These are phyloP conservation scores for Gymnopus androsaceus DNA, from an alignment of 1,284 basidiomycete genomes.

Conservation along the genomic window DNA sequence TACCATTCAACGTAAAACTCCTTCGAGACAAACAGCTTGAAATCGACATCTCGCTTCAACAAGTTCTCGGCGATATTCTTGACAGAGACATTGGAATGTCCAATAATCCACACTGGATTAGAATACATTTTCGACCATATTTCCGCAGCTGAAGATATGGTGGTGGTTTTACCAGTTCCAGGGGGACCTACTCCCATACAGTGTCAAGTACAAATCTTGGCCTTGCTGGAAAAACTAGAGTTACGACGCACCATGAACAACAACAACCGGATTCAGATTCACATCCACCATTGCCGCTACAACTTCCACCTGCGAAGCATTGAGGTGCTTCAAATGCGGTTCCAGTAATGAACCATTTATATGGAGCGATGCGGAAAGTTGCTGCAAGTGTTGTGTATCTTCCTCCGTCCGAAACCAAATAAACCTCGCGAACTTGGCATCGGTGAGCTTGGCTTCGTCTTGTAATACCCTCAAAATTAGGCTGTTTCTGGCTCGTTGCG, in stretches of 20 bases:
- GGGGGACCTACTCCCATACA: conserved; percentile 18
- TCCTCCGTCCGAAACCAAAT: conserved; percentile 35
- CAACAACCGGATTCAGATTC: conserved; percentile 23
- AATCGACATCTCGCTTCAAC: conserved; percentile 36
- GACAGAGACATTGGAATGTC: conserved; percentile 22
- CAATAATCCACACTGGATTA: conserved; percentile 19
- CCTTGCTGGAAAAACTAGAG: not conserved
- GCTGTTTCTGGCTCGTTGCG: conserved; percentile 38
- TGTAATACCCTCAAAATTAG: conserved; percentile 34
- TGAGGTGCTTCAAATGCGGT: conserved; percentile 23
- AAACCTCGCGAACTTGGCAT: conserved; percentile 31
- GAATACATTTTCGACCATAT: conserved; percentile 9
- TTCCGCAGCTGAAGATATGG: conserved; percentile 18
- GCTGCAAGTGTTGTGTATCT: not conserved
- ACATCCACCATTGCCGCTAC: conserved; percentile 30
- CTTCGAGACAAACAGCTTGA: conserved; percentile 48
- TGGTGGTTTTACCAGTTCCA: conserved; percentile 23
- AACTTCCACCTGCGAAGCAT: conserved; percentile 31
- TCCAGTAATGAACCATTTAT: not conserved
- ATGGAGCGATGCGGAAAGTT: not conserved
- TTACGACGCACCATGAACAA: conserved; percentile 31
- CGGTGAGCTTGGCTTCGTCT: conserved; percentile 25
- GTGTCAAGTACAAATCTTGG: not conserved
- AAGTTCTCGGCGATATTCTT: conserved; percentile 29
- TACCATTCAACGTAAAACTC: conserved; percentile 54